phyloP scores from a whole-genome alignment of 176 grass and related monocot species.

The Triticum timopheevii region DNA sequence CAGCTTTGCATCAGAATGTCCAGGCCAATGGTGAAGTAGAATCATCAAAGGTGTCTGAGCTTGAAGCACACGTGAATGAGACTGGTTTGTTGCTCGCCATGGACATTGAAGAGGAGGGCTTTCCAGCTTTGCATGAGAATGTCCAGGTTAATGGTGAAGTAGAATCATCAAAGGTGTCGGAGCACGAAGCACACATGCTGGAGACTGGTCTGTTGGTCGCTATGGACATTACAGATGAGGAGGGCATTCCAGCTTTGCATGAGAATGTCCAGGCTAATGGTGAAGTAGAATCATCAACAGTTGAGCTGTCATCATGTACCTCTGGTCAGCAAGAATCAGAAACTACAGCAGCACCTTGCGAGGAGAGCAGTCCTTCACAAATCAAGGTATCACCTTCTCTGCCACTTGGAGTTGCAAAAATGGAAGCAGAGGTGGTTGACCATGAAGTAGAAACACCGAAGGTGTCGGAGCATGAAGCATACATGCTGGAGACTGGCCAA shows the following conservation, averaged over 20 bases:
- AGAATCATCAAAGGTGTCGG: background rate
- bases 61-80: background rate
- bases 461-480: background rate
- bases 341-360: background rate
- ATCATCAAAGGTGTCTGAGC: background rate
- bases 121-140: conserved; percentile 13
- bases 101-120: conserved; percentile 29
- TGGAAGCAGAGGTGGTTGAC: background rate
- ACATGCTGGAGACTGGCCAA: background rate
- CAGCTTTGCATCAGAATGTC: conserved; percentile 17
- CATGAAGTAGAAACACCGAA: background rate
- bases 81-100: background rate
- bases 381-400: background rate
- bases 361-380: background rate
- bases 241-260: conserved; percentile 25
- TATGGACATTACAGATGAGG: conserved; percentile 9
- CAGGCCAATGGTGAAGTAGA: conserved; percentile 2
- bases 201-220: background rate
- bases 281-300: background rate
- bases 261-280: conserved; percentile 22
- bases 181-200: background rate
- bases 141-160: too few species aligned
- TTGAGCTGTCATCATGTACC: background rate
- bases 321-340: background rate
- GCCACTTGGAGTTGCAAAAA: background rate